Evolutionary conservation across 2,329 filamentous ascomycete genomes (phyloP), one percentile per base, ranked within the genome.

Genomic region (Arthrobotrys conoides): DNA sequence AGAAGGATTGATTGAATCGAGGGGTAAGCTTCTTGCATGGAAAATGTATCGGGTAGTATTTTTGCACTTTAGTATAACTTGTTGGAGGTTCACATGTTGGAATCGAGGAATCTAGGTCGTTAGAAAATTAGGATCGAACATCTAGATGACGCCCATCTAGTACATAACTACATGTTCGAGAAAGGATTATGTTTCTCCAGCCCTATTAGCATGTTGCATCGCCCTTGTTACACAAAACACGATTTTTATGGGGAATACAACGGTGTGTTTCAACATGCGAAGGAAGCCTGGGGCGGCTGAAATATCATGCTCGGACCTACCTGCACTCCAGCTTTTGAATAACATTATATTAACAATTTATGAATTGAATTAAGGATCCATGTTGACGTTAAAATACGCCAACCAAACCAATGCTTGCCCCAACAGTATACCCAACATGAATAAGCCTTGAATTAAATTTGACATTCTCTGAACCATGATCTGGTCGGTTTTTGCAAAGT

Each of bases 21-120:
- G 59, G 55, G 44, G 68, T 65, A 44, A 71, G 68, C 68, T 49
- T 57, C 18, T 55, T 71, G 68, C 57, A 71, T 71, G 48, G 24
- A 55, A 14, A 30, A 24, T 22, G 57, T 71, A 46, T 71, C 55
- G 36, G 36, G 68, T 71, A 20, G 57, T 33, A 71, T 71, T 71
- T 49, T 33, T 30, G 24, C 24, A 44, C 24, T 49, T 61, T n/a
- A 46, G 53, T 8, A 14, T 4, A 63, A n/a, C n/a, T n/a, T n/a
- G 20, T 24, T 27, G 18, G 14, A 6, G 16, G 30, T 57, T 44
- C 68, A 55, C 46, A 71, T 65, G 67, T 53, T 30, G 46, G 16
- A 2, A 4, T 66, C 27, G 1, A 12, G 33, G 33, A 12, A 59
- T 59, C 30, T 36, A 30, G 14, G 27, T 12, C 9, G n/a, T 36